Base-by-base conservation (phyloP, 345 rosid genomes). In the Citrus australasica region DNA sequence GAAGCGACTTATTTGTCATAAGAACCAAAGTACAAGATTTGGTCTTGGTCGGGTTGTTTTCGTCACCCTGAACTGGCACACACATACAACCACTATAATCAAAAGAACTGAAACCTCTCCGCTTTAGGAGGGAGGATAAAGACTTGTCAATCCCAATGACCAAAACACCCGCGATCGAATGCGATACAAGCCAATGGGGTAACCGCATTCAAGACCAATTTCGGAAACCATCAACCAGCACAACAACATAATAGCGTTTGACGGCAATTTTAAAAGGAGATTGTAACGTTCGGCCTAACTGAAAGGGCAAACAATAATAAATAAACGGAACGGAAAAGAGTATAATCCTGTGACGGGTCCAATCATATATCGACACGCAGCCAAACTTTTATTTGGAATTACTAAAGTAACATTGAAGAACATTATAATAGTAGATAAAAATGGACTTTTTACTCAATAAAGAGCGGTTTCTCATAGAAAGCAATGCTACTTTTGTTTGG, bases 401-500 rank as follows among this genome's bases (percentile, higher is more conserved):
- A 79, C 76, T n/a, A 40, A 79, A 73, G 66, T 33, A 16, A 33
- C 28, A 10, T 7, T 1, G 28, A 33, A 32, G 8, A 69, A 56
- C 40, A 28, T 38, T 37, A 66, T 76, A 55, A 63, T 42, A 79
- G 16, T 32, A n/a, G 58, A 46, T 8, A n/a, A 62, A 66, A 80
- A 56, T 19, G 1, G 70, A 28, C 21, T 48, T 71, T 64, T 71
- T 21, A 25, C 16, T 61, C 19, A 38, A 37, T 56, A 37, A 71
- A 22, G 19, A 76, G 84, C 89, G 76, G 89, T 84, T 86, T 82
- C 82, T 69, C 64, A 78, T 80, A 69, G 78, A 84, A 84, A 86
- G 85, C 76, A 63, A 58, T 27, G 74, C 78, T 76, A 56, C 84
- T 80, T 84, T 82, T 22, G 82, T 61, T 78, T 64, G 75, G 79